Percentiles rank a stretch among this genome's conserved stretches.
These are phyloP conservation scores for Annulohypoxylon maeteangense DNA, from an alignment of 495 filamentous ascomycete genomes.

Conservation along the genomic window DNA sequence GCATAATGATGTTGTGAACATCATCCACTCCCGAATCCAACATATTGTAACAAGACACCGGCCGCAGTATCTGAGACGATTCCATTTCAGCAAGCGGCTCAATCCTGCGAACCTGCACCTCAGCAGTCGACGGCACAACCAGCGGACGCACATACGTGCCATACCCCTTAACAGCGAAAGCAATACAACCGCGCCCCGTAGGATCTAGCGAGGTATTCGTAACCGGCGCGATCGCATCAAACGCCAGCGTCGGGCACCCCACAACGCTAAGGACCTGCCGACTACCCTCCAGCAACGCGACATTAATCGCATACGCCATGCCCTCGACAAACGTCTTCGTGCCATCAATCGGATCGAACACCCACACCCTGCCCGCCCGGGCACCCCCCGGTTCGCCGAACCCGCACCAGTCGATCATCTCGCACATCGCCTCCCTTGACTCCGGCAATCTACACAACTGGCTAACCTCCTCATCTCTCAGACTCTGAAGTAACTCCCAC, in stretches of 20 bases:
- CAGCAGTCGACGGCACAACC: constrained; percentile 12
- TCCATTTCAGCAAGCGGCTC: constrained; percentile 41
- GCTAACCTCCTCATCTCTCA: constrained; percentile 45
- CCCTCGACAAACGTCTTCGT: constrained; percentile 72
- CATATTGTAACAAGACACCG: constrained; percentile 53
- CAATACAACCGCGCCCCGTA: constrained; percentile 64
- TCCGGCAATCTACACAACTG: constrained; percentile 53
- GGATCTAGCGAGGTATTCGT: constrained; percentile 59
- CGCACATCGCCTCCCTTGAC: constrained; percentile 66
- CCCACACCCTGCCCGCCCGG: constrained; percentile 63
- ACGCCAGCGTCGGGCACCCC: constrained; percentile 67
- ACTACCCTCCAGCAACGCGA: constrained; percentile 53
- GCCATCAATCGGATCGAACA: constrained; percentile 78
- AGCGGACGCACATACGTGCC: constrained; percentile 66
- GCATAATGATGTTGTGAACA: constrained; percentile 60
- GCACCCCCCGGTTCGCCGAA: constrained; percentile 53
- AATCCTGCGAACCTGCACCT: constrained; percentile 35
- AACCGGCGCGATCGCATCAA: constrained; percentile 48
- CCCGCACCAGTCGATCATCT: constrained; percentile 70
- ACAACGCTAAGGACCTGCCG: constrained; percentile 57
- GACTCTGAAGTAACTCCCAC: constrained; percentile 57
- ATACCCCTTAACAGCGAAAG: constrained; percentile 66
- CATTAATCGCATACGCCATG: constrained; percentile 68
- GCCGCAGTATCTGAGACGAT: constrained; percentile 47
- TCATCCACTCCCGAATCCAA: constrained; percentile 56